Conservation (phyloP, 352 stramenopile genomes). For the Phytopythium litorale region DNA sequence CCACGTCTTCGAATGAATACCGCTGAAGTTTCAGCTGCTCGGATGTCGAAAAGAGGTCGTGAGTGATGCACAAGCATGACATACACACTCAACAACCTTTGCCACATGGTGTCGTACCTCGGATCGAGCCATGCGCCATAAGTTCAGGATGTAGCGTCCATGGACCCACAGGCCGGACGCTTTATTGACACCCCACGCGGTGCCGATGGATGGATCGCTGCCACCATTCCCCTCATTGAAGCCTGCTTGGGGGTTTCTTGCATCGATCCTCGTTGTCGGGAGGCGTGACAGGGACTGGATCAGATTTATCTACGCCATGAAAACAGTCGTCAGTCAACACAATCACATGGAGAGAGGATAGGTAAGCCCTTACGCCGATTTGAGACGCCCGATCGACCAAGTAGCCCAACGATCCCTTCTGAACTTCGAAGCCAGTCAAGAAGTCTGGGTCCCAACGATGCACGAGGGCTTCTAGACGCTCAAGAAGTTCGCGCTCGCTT, state of each 20-base stretch:
- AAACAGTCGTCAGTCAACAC: neutral
- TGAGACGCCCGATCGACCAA: conserved; percentile 59
- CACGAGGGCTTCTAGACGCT: conserved; percentile 48
- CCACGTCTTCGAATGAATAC: conserved; percentile 82
- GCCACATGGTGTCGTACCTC: conserved; percentile 34
- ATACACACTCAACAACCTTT: neutral
- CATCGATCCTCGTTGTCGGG: conserved; percentile 45
- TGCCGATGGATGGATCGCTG: conserved; percentile 58
- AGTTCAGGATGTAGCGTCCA: conserved; percentile 88
- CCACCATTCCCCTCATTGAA: conserved; percentile 21
- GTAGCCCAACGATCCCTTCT: conserved; percentile 77
- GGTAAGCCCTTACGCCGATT: conserved; percentile 41
- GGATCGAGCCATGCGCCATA: conserved; percentile 88
- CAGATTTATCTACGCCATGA: conserved; percentile 49
- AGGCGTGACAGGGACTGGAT: conserved; percentile 67
- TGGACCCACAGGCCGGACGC: conserved; percentile 87
- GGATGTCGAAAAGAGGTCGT: neutral
- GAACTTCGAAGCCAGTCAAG: conserved; percentile 84
- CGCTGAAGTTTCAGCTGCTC: conserved; percentile 73
- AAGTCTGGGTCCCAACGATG: conserved; percentile 86
- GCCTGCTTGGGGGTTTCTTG: conserved; percentile 32
- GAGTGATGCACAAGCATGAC: neutral
- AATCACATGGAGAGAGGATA: conserved; percentile 13
- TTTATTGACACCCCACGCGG: conserved; percentile 74
- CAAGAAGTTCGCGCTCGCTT: conserved; percentile 62